Evolutionary conservation across 2,329 filamentous ascomycete species (phyloP), one percentile per base, ranked within the genome.

Genomic region (Pestalotiopsis sp.): DNA sequence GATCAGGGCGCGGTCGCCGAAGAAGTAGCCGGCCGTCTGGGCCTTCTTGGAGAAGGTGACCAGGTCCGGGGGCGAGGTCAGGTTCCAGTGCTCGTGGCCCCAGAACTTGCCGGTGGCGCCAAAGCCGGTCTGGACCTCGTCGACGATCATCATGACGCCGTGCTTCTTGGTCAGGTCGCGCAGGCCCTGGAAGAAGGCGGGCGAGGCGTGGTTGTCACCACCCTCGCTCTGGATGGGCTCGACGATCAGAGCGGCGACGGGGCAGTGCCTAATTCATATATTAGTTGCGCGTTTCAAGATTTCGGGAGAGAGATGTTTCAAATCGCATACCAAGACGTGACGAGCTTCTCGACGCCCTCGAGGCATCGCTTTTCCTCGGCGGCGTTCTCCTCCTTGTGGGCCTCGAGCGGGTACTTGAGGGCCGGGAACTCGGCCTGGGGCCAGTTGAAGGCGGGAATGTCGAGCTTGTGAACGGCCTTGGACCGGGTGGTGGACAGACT

Each of bases 1-100:
- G 13, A 93, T 87, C 74, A 97, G 86, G 52, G 89, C 90, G 11
- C 89, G 87, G 85, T 95, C 91, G 71, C 91, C 92, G 79, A 91
- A 97, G 86, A 95, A 97, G 87, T 95, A 97, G 45, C 94, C 94
- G 7, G 94, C 94, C 2, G 94, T 93, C 84, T 97, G 94, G 3
- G 94, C 94, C 87, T 97, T 97, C 86, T 97, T 97, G 77, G 90
- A 93, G 84, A 97, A 97, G 69, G 94, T 97, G 61, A 97, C 94
- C 85, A 97, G 96, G 84, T 97, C 94, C 0, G 94, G 94, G 9
- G 94, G 93, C 49, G 90, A 84, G 64, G 86, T 78, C 61, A 97
- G 87, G 80, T 92, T 87, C 94, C 94, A 97, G 89, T 97, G 94
- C 76, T 97, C 94, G 84, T 97, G 94, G 11, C 94, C 94, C 94